Base-by-base conservation (phyloP, 2,329 filamentous ascomycete species). In the Hawksworthiomyces lignivorus region DNA sequence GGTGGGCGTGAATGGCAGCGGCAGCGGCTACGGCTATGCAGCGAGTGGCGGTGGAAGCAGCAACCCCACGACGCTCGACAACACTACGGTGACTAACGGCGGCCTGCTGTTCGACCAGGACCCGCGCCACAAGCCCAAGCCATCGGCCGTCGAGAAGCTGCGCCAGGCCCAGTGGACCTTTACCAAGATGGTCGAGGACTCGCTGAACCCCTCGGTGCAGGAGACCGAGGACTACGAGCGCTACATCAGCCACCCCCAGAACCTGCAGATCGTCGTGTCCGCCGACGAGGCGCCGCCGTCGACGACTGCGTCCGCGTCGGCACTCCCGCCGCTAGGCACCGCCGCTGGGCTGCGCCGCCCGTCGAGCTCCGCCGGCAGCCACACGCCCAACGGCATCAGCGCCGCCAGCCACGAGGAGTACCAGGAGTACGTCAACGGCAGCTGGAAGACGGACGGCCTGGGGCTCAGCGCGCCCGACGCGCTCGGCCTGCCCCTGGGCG, bases 171-270 rank as follows among this genome's bases (percentile, higher is more conserved):
- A 95, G 58, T 89, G 85, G 82, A 94, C 87, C 0, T 83, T 96
- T 36, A 83, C 83, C 15, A 84, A 94, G 56, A 82, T 95, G 37
- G 84, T 96, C 33, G 74, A 82, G 40, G 84, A 89, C 58, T 92
- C 87, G 5, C 72, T 97, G 33, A 84, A 95, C 50, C 92, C 92
- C 2, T 81, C 79, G 1, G 86, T 98, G 28, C 73, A 77, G 29
- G 90, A 97, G 64, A 78, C 80, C 19, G 80, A 84, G 35, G 92
- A 97, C 58, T 98, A 98, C 59, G 75, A 81, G 45, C 79, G 84
- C 19, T 98, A 97, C 62, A 80, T 98, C 51, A 79, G 76, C 36
- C 92, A 98, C 56, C 89, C 92, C 2, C 81, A 94, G 43, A 89
- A 83, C 41, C 77, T 98, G 1, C 88, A 90, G 0, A 73, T 98